Evolutionary conservation across 1,284 basidiomycete genomes (phyloP).

Genomic region (Ganoderma resinaceum): DNA sequence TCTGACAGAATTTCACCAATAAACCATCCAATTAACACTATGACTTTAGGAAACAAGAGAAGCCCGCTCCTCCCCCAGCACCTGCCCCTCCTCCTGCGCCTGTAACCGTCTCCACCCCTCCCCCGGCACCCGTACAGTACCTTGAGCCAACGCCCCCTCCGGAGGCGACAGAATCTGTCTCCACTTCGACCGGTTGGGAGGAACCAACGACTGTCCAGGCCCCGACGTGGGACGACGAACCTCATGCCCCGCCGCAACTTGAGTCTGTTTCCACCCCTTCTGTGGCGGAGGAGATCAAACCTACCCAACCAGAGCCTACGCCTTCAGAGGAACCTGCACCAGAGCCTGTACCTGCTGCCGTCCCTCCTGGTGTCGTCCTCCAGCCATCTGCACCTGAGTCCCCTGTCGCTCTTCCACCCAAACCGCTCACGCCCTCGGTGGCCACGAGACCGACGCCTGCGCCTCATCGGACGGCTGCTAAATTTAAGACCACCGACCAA

Average conservation of each 20-base stretch:
- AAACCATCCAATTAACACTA: not conserved
- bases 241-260: constrained; percentile 35
- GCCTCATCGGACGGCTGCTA: constrained; percentile 62
- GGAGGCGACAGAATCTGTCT: constrained; percentile 41
- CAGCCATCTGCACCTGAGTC: constrained; percentile 34
- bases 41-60: constrained; percentile 54
- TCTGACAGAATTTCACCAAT: not conserved
- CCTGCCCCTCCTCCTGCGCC: constrained; percentile 41
- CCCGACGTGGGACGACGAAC: constrained; percentile 80
- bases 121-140: constrained; percentile 39
- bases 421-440: constrained; percentile 44
- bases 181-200: constrained; percentile 61
- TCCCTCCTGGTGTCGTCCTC: constrained; percentile 41
- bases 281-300: constrained; percentile 42
- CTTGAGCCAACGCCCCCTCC: constrained; percentile 39
- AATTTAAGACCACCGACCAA: constrained; percentile 74
- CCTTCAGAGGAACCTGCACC: constrained; percentile 44
- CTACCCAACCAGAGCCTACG: constrained; percentile 33
- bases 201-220: constrained; percentile 77
- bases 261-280: constrained; percentile 28
- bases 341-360: constrained; percentile 41
- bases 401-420: constrained; percentile 43
- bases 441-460: constrained; percentile 53
- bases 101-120: constrained; percentile 35
- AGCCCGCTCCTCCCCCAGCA: constrained; percentile 50